phyloP scores from a whole-genome alignment of 257 asterid species.

The Ophiorrhiza pumila region DNA sequence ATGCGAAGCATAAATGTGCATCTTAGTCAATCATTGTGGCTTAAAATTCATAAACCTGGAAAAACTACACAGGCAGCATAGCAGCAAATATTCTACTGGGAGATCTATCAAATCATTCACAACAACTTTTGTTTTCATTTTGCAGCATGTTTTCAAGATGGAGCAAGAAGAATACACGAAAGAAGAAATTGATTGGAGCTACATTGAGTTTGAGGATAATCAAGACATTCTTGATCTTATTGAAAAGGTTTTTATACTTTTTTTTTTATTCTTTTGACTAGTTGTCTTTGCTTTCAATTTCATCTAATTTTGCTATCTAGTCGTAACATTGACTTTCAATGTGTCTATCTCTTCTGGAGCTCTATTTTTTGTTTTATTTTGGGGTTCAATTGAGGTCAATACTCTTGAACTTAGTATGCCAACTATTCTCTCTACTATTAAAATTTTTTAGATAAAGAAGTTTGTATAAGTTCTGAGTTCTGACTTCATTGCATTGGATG shows the following conservation, averaged over 20 bases:
- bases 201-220: conserved; percentile 79
- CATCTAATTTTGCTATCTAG: not conserved
- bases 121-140: conserved; percentile 13
- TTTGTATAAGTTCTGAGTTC: not conserved
- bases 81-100: not conserved
- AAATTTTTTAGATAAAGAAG: not conserved
- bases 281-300: not conserved
- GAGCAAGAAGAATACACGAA: conserved; percentile 93
- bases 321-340: not conserved
- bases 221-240: conserved; percentile 93
- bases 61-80: conserved; percentile 1
- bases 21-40: conserved; percentile 9
- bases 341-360: not conserved
- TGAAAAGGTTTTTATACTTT: conserved; percentile 57
- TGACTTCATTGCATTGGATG: not conserved
- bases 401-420: not conserved
- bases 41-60: conserved; percentile 6
- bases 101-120: conserved; percentile 8
- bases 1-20: not conserved
- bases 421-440: not conserved
- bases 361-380: not conserved
- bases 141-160: conserved; percentile 93
- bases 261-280: not conserved
- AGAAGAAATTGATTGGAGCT: conserved; percentile 96
- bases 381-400: not conserved